Conservation (phyloP, 2,329 filamentous ascomycete genomes). For the Zarea fungicola region DNA sequence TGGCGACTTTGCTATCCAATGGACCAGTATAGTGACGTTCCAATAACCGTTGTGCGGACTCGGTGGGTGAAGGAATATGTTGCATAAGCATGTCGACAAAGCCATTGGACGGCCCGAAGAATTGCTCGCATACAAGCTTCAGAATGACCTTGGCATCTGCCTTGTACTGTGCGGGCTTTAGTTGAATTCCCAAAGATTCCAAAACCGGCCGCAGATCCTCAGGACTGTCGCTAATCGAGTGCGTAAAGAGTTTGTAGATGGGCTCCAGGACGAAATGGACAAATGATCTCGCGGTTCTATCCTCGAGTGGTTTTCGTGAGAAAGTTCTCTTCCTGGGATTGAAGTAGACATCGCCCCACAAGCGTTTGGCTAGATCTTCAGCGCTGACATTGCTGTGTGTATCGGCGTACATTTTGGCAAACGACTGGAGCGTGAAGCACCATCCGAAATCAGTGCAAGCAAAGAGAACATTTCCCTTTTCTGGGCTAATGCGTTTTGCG, state of each 20-base stretch:
- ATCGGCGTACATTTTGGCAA: slow-evolving; percentile 93
- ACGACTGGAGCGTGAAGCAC: slow-evolving; percentile 93
- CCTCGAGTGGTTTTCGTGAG: slow-evolving; percentile 78
- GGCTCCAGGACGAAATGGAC: slow-evolving; percentile 93
- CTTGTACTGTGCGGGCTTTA: slow-evolving; percentile 92
- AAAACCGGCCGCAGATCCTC: slow-evolving; percentile 78
- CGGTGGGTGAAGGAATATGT: slow-evolving; percentile 81
- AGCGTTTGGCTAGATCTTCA: slow-evolving; percentile 72
- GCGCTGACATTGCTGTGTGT: slow-evolving; percentile 77
- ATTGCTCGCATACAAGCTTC: slow-evolving; percentile 86
- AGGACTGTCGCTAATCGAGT: slow-evolving; percentile 87
- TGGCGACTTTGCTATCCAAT: slow-evolving; percentile 71
- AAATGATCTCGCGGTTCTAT: slow-evolving; percentile 77
- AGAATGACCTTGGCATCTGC: slow-evolving; percentile 84
- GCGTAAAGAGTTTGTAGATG: slow-evolving; percentile 95
- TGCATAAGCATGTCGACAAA: slow-evolving; percentile 94
- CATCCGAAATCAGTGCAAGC: slow-evolving; percentile 90
- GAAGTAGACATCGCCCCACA: slow-evolving; percentile 98
- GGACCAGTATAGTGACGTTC: slow-evolving; percentile 91
- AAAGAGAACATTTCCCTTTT: slow-evolving; percentile 98
- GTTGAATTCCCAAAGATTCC: slow-evolving; percentile 68
- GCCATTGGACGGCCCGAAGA: slow-evolving; percentile 83
- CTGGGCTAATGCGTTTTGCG: slow-evolving; percentile 77
- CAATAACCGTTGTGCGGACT: slow-evolving; percentile 70
- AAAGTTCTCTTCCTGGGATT: slow-evolving; percentile 89